Percentiles rank a stretch among this genome's conserved stretches.
Evolutionary conservation across 1,139 yeast genomes (phyloP).

Genomic region (Spencermartinsiella ligniputridi): DNA sequence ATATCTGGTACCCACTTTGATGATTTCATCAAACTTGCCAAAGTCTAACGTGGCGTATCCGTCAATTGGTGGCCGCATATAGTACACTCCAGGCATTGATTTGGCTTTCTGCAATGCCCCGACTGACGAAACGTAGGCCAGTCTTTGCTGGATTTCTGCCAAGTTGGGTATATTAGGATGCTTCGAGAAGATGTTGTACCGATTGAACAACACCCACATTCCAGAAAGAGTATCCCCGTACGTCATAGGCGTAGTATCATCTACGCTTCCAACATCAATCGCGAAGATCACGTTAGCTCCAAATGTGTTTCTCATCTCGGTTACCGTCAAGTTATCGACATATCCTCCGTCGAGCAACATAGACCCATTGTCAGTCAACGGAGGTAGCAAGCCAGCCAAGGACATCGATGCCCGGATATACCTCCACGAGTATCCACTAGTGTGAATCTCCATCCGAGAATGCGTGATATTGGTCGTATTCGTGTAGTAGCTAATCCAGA

Average conservation of each 20-base stretch:
- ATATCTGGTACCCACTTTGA: conserved; percentile 71
- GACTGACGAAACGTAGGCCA: conserved; percentile 94
- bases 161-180: conserved; percentile 89
- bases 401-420: conserved; percentile 96
- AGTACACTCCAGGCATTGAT: conserved; percentile 78
- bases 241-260: conserved; percentile 83
- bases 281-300: conserved; percentile 89
- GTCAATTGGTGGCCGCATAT: conserved; percentile 91
- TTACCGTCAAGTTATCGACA: conserved; percentile 87
- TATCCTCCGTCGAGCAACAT: conserved; percentile 97
- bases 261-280: conserved; percentile 95
- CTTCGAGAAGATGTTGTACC: conserved; percentile 85
- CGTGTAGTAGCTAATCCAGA: conserved; percentile 85
- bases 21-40: conserved; percentile 86
- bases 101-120: conserved; percentile 89
- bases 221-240: conserved; percentile 95
- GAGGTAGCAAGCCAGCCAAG: conserved; percentile 86
- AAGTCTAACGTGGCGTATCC: conserved; percentile 88
- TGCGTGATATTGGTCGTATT: conserved; percentile 96
- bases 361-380: conserved; percentile 75
- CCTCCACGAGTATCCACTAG: conserved; percentile 92
- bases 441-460: conserved; percentile 91
- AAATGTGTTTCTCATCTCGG: conserved; percentile 62
- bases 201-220: conserved; percentile 80
- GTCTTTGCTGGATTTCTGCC: conserved; percentile 90